Evolutionary conservation across 129 eudicot species (phyloP).

Genomic region (Chrysanthemum seticuspe): DNA sequence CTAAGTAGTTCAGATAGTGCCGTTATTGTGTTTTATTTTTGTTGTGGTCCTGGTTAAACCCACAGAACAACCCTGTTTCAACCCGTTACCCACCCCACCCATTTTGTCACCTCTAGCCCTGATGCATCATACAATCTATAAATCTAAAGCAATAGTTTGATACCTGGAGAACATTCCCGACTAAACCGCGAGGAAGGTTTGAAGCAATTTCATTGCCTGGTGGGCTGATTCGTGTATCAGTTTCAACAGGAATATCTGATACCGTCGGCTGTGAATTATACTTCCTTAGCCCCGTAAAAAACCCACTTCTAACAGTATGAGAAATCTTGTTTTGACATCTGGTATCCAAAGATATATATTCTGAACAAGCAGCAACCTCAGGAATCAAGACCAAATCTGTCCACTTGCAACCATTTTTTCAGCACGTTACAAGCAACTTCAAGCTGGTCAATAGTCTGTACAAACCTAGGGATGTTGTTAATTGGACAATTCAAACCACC

Average conservation of each 20-base stretch:
- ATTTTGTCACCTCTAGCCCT: too few relatives aligned
- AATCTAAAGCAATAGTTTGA: background rate
- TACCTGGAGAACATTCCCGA: slow-evolving; percentile 93
- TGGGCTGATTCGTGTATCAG: slow-evolving; percentile 39
- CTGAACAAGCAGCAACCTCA: too few relatives aligned
- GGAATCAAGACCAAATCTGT: slow-evolving; percentile 77
- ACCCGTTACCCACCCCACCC: too few relatives aligned
- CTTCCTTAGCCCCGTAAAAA: too few relatives aligned
- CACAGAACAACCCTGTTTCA: too few relatives aligned
- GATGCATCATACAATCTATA: background rate
- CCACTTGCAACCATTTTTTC: slow-evolving; percentile 57
- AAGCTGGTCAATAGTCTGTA: slow-evolving; percentile 43
- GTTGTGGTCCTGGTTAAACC: too few relatives aligned
- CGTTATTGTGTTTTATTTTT: too few relatives aligned
- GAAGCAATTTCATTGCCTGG: slow-evolving; percentile 58
- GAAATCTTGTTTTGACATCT: too few relatives aligned
- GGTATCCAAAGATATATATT: too few relatives aligned
- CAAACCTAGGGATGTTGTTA: slow-evolving; percentile 36
- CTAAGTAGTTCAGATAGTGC: too few relatives aligned
- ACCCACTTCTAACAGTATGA: too few relatives aligned
- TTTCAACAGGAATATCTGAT: slow-evolving; percentile 14
- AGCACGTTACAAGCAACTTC: slow-evolving; percentile 43
- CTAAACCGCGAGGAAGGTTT: slow-evolving; percentile 59
- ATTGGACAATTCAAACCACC: slow-evolving; percentile 37
- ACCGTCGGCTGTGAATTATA: too few relatives aligned